Percentiles rank a stretch among this genome's conserved stretches.
phyloP scores from a whole-genome alignment of 352 stramenopile genomes.

The Phytophthora boehmeriae region DNA sequence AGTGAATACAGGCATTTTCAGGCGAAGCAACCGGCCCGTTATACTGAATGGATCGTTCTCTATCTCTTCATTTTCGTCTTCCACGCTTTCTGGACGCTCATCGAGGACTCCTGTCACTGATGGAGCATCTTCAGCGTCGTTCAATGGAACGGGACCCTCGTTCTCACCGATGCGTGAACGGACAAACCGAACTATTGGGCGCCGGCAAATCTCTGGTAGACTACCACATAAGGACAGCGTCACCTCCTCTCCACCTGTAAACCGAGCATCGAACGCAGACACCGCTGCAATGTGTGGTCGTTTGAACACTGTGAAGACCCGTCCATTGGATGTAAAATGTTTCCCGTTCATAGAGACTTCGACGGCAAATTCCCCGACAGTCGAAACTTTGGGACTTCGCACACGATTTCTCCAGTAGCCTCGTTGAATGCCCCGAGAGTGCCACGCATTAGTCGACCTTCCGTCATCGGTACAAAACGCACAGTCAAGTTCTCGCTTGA shows the following conservation, averaged over 20 bases:
- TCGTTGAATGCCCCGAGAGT: constrained; percentile 50
- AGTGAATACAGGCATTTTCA: constrained; percentile 35
- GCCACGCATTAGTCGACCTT: constrained; percentile 57
- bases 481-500: constrained; percentile 77
- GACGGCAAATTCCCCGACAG: constrained; percentile 63
- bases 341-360: constrained; percentile 85
- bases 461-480: constrained; percentile 67
- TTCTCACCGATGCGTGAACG: constrained; percentile 23
- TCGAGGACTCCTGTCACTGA: constrained; percentile 20
- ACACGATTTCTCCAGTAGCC: constrained; percentile 55
- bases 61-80: constrained; percentile 22
- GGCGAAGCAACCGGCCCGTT: constrained; percentile 22
- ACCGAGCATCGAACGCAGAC: constrained; percentile 46
- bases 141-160: constrained; percentile 2
- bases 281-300: constrained; percentile 42
- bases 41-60: constrained; percentile 20
- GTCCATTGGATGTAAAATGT: constrained; percentile 71
- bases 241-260: constrained; percentile 39
- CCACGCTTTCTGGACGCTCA: constrained; percentile 8
- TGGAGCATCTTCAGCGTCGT: neutral
- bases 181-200: constrained; percentile 48
- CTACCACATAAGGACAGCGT: constrained; percentile 43
- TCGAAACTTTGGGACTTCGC: constrained; percentile 68
- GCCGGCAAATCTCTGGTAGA: constrained; percentile 40
- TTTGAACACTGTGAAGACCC: constrained; percentile 63